Conservation (phyloP, 805 yeast genomes). For the Debaryomyces hansenii region DNA sequence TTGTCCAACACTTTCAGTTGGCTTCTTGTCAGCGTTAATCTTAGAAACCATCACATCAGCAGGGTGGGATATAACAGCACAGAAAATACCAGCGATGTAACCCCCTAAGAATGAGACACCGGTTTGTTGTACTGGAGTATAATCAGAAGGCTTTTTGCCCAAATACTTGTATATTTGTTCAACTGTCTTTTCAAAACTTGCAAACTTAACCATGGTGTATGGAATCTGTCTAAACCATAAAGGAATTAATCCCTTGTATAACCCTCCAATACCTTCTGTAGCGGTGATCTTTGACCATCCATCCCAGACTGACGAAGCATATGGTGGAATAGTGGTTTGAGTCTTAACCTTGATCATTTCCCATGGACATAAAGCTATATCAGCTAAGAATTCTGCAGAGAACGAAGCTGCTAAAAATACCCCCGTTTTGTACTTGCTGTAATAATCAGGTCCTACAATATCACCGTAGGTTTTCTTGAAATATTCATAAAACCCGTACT, state of each 20-base stretch:
- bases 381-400: conserved; percentile 92
- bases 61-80: conserved; percentile 95
- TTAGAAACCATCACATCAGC: conserved; percentile 99
- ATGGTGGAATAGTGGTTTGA: conserved; percentile 92
- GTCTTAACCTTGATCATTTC: conserved; percentile 94
- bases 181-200: conserved; percentile 90
- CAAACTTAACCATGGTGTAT: conserved; percentile 97
- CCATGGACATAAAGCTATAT: conserved; percentile 84
- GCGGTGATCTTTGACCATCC: conserved; percentile 68
- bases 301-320: conserved; percentile 58
- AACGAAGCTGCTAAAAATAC: conserved; percentile 86
- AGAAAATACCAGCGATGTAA: conserved; percentile 94
- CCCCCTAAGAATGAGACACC: conserved; percentile 96
- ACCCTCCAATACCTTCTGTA: conserved; percentile 67
- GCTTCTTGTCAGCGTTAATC: conserved; percentile 70
- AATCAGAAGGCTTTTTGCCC: conserved; percentile 71
- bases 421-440: conserved; percentile 66
- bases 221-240: conserved; percentile 97
- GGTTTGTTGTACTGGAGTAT: conserved; percentile 76
- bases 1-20: conserved; percentile 62
- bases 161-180: conserved; percentile 71
- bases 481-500: conserved; percentile 91
- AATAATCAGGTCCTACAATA: conserved; percentile 60
- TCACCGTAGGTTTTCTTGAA: conserved; percentile 80
- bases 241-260: conserved; percentile 88